These are phyloP conservation scores for Ramichloridium luteum DNA, from an alignment of 2,329 filamentous ascomycete species.

Conservation along the genomic window DNA sequence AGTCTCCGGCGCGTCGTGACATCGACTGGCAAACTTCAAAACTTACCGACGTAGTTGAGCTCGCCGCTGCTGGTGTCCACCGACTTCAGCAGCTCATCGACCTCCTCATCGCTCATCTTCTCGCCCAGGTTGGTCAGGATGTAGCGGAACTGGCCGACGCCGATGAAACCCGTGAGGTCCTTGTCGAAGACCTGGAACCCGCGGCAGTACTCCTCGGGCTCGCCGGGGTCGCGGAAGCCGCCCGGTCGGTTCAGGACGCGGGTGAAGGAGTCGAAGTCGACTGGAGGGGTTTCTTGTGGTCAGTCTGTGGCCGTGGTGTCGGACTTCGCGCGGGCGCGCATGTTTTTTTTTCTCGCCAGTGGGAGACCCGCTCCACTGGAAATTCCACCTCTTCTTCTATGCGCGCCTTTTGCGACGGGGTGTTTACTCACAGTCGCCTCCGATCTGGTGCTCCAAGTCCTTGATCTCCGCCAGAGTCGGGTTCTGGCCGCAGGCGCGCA, in stretches of 20 bases:
- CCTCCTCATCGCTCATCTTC: conserved; percentile 99
- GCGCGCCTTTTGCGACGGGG: too few species aligned
- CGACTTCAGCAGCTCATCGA: conserved; percentile 95
- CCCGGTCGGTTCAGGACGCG: conserved; percentile 94
- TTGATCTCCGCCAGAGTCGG: conserved; percentile 86
- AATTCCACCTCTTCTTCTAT: too few species aligned
- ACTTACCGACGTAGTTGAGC: conserved; percentile 89
- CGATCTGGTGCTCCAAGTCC: conserved; percentile 82
- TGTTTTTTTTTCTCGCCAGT: not conserved
- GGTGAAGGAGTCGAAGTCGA: conserved; percentile 95
- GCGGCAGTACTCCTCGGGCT: conserved; percentile 95
- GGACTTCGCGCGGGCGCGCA: not conserved
- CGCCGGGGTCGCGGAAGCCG: conserved; percentile 94
- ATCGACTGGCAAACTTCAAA: conserved; percentile 1
- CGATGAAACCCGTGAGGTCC: conserved; percentile 95
- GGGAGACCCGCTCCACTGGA: too few species aligned
- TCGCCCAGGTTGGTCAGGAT: conserved; percentile 93
- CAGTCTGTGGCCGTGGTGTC: conserved; percentile 4
- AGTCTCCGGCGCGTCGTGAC: conserved; percentile 3
- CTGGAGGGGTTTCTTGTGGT: conserved; percentile 42
- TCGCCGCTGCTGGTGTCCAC: conserved; percentile 92
- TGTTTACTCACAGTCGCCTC: conserved; percentile 68
- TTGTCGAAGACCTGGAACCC: conserved; percentile 99
- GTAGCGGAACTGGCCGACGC: conserved; percentile 94
- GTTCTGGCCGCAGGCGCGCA: conserved; percentile 96